Percentiles rank a stretch among this genome's conserved stretches.
These are phyloP conservation scores for Aspergillus heteromorphus DNA, from an alignment of 495 filamentous ascomycete species.

Conservation along the genomic window DNA sequence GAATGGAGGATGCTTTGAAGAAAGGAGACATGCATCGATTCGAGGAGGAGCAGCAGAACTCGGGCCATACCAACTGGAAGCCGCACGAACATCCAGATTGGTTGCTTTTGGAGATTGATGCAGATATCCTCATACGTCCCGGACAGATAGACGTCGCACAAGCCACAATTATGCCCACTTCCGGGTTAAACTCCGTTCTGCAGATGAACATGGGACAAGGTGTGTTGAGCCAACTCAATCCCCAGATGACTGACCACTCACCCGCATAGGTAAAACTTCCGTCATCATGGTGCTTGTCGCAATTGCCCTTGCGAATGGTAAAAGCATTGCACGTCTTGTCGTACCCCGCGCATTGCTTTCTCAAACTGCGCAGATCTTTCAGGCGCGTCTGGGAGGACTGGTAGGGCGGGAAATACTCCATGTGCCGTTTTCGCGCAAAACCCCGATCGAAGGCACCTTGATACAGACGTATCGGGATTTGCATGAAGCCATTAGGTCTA, in stretches of 20 bases:
- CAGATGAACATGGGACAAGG: constrained; percentile 76
- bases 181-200: constrained; percentile 47
- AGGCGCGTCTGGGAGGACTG: constrained; percentile 53
- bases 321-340: constrained; percentile 50
- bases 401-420: constrained; percentile 51
- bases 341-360: constrained; percentile 56
- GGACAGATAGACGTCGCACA: constrained; percentile 54
- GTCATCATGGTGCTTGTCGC: constrained; percentile 63
- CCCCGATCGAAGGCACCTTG: constrained; percentile 14
- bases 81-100: constrained; percentile 48
- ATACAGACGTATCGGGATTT: constrained; percentile 21
- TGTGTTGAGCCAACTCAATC: too few relatives aligned
- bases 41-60: constrained; percentile 44
- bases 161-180: constrained; percentile 49
- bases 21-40: constrained; percentile 30
- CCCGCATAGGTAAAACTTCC: constrained; percentile 32
- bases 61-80: constrained; percentile 50
- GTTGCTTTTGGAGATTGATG: constrained; percentile 60
- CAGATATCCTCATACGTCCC: constrained; percentile 53
- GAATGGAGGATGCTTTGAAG: constrained; percentile 34
- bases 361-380: constrained; percentile 58
- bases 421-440: constrained; percentile 55
- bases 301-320: constrained; percentile 47
- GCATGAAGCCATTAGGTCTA: constrained; percentile 35
- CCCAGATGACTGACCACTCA: too few relatives aligned